Evolutionary conservation across 179 eudicot genomes (phyloP), one percentile per base, ranked within the genome.

Genomic region (Gypsophila paniculata): DNA sequence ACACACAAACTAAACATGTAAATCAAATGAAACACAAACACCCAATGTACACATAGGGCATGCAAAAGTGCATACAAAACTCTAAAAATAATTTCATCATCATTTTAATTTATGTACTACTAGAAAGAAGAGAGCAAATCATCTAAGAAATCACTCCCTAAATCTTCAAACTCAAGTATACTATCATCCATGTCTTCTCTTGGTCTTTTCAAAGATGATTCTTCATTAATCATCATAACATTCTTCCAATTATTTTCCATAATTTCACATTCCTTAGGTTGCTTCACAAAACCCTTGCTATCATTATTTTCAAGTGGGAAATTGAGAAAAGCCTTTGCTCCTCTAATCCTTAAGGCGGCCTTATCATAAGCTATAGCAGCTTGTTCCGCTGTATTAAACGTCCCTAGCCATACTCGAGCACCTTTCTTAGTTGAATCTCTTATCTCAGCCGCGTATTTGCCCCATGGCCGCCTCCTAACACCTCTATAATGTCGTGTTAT

Each of bases 311-410:
- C 81, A 42, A 78, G 51, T 0, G 90, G 90, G 63, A 88, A 88
- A 46, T 84, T 88, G 0, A 84, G 82, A 62, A 38, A 61, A 17
- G 92, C 83, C 54, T 83, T 86, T 6, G 81, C 38, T 8, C 92
- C 88, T 77, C 90, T 72, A 68, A 86, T 84, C 60, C 86, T 81
- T 25, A 88, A 54, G 65, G 92, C 87, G 11, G 90, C 92, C 66
- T 80, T 88, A 58, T 88, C 92, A 75, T 86, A 88, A 72, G 92
- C 92, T 80, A 86, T 70, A 8, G 88, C 92, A 3, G 90, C 88
- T 68, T 88, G 82, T 68, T 88, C 88, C 2, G 90, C 88, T 5
- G 90, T 88, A 9, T 62, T 61, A 71, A 84, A 88, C 2, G 86
- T 88, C 22, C 92, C 92, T 0, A 88, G 82, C 90, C 92, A 88